A percentile compares a stretch with the other conserved stretches of the same genome.
Conservation (phyloP, 495 filamentous ascomycete species). For the Lasiosphaeris hirsuta region DNA sequence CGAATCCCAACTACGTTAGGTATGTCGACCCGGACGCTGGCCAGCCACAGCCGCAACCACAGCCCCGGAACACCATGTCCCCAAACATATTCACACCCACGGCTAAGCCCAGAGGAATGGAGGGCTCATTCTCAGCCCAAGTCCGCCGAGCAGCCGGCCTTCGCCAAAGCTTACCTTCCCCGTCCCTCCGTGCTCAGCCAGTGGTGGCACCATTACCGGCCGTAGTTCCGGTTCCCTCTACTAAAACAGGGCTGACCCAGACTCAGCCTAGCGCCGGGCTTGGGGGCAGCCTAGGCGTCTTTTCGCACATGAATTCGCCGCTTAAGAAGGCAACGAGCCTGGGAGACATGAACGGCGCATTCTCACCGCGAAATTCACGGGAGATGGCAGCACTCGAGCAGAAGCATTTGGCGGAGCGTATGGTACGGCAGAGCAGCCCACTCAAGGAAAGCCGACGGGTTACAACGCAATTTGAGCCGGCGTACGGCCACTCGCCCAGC, state of each 20-base stretch:
- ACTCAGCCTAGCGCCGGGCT: constrained; percentile 9
- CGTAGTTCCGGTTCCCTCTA: constrained; percentile 14
- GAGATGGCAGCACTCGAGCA: constrained; percentile 55
- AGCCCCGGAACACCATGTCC: constrained; percentile 22
- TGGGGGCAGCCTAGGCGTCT: constrained; percentile 79
- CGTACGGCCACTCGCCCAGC: constrained; percentile 21
- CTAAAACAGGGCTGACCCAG: background rate
- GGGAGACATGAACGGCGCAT: constrained; percentile 36
- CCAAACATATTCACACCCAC: constrained; percentile 33
- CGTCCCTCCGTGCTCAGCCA: background rate
- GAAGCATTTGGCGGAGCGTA: constrained; percentile 28
- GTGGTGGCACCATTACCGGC: constrained; percentile 11
- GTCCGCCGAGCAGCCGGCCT: constrained; percentile 11
- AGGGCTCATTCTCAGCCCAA: constrained; percentile 10
- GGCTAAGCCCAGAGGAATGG: constrained; percentile 13
- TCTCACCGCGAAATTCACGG: constrained; percentile 48
- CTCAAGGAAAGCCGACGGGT: constrained; percentile 23
- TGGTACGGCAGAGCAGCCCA: constrained; percentile 29
- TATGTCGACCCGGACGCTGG: constrained; percentile 69
- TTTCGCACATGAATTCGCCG: constrained; percentile 75
- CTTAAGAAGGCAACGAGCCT: constrained; percentile 61
- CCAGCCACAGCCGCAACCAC: background rate
- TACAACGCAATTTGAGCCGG: constrained; percentile 4
- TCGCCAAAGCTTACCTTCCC: constrained; percentile 19
- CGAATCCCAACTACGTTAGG: constrained; percentile 82